A percentile compares a stretch with the other conserved stretches of the same genome.
Evolutionary conservation across 352 stramenopile genomes (phyloP).

Genomic region (Globisporangium radiosum): DNA sequence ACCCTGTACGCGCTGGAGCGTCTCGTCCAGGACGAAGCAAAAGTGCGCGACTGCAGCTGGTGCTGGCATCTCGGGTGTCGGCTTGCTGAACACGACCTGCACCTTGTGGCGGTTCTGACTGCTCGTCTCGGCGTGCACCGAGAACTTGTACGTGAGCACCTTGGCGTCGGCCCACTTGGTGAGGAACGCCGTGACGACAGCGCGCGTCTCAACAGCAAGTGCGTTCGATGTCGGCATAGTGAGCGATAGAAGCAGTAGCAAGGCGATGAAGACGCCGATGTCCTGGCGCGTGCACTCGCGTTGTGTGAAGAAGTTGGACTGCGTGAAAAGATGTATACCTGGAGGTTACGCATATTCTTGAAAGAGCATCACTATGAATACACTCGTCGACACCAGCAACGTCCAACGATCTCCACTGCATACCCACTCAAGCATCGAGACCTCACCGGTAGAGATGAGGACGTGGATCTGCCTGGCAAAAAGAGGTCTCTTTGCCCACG

Average conservation of each 20-base stretch:
- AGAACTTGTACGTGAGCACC: conserved; percentile 58
- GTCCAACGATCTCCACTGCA: too few species aligned
- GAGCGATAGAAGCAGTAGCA: neutral
- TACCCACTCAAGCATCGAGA: too few species aligned
- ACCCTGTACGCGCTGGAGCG: conserved; percentile 31
- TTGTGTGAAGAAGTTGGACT: too few species aligned
- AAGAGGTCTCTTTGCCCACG: too few species aligned
- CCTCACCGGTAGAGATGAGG: too few species aligned
- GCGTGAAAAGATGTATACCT: too few species aligned
- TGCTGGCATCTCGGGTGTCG: conserved; percentile 26
- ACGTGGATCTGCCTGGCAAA: too few species aligned
- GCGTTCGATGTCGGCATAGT: conserved; percentile 20
- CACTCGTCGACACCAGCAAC: too few species aligned
- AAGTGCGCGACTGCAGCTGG: conserved; percentile 45
- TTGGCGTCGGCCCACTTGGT: conserved; percentile 25
- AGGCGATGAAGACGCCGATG: too few species aligned
- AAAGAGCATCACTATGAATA: too few species aligned
- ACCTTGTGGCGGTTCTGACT: conserved; percentile 32
- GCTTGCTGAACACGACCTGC: conserved; percentile 60
- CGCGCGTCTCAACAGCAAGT: conserved; percentile 30
- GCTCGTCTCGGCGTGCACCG: conserved; percentile 25
- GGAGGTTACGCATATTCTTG: too few species aligned
- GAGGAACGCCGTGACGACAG: conserved; percentile 37
- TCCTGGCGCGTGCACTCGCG: too few species aligned
- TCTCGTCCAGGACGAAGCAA: conserved; percentile 43